Percentiles rank a stretch among this genome's conserved stretches.
phyloP scores from a whole-genome alignment of 768 basidiomycete genomes.

The Kwoniella botswanensis region DNA sequence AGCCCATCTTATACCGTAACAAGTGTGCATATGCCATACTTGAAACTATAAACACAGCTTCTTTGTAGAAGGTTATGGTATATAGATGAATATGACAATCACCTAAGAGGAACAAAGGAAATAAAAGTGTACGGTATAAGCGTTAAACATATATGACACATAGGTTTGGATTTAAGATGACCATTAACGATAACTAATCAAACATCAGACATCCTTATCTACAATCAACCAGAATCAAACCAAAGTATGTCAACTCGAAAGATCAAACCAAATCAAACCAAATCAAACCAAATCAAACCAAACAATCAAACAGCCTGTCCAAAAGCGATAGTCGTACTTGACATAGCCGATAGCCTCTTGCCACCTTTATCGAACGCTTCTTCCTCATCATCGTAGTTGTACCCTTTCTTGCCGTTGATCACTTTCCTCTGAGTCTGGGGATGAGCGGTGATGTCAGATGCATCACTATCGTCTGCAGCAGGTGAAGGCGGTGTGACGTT shows the following conservation, averaged over 20 bases:
- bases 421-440: neutral
- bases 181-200: too few relatives aligned
- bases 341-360: constrained; percentile 18
- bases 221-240: too few relatives aligned
- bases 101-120: too few relatives aligned
- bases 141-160: too few relatives aligned
- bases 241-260: neutral
- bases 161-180: too few relatives aligned
- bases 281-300: constrained; percentile 1
- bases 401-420: neutral
- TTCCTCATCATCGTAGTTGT: neutral
- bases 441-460: constrained; percentile 7
- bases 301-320: constrained; percentile 15
- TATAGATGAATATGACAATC: too few relatives aligned
- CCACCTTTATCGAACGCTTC: constrained; percentile 1
- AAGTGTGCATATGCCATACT: too few relatives aligned
- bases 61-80: too few relatives aligned
- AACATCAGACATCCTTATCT: too few relatives aligned
- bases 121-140: too few relatives aligned
- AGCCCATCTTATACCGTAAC: too few relatives aligned
- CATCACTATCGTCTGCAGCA: constrained; percentile 5
- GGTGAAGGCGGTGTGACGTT: constrained; percentile 3
- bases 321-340: constrained; percentile 11
- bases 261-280: neutral
- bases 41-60: too few relatives aligned